Base-by-base conservation (phyloP, 2,329 filamentous ascomycete species). In the Pseudocercospora macadamiae region DNA sequence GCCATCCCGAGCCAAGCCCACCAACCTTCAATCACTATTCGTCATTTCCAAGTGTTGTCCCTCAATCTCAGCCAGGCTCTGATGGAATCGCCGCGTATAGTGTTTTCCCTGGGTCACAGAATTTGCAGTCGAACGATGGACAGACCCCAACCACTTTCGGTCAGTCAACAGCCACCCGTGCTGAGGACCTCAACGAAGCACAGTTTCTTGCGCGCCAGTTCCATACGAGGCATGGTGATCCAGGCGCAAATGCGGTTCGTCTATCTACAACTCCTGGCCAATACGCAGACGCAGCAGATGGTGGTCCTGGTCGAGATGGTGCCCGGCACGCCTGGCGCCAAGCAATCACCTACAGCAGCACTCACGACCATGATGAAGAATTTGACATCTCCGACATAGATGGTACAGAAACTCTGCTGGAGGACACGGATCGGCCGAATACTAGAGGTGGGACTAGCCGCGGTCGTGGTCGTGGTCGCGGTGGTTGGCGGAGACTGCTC, bases 401-500 rank as follows among this genome's bases (percentile, higher is more conserved):
- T 10, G 55, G 28, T 8, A 45, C 49, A 34, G 19, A 48, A n/a
- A 51, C n/a, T 4, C 34, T 48, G 12, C 18, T 55, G 16, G 45
- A 44, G 21, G 51, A 39, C 4, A 36, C 30, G 9, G 52, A 54
- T 12, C 19, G 18, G 10, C n/a, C 23, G 6, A 32, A n/a, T 4
- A 10, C 45, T 21, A 48, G 52, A 21, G 62, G 51, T 8, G 54
- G 45, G 32, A 26, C 55, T n/a, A n/a, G n/a, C n/a, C n/a, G n/a
- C 21, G 36, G 54, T 37, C 51, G 64, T 21, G 62, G 66, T 7
- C 59, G 68, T 36, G 62, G 66, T 14, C 63, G 66, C 44, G 61
- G 63, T 21, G 70, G 69, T 9, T 72, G 70, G 69, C 71, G 68
- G 51, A 68, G 65, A 59, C 61, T 71, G 1, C 53, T 74, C 16